These are phyloP conservation scores for Quercus cerris DNA, from an alignment of 306 rosid species.

Conservation along the genomic window DNA sequence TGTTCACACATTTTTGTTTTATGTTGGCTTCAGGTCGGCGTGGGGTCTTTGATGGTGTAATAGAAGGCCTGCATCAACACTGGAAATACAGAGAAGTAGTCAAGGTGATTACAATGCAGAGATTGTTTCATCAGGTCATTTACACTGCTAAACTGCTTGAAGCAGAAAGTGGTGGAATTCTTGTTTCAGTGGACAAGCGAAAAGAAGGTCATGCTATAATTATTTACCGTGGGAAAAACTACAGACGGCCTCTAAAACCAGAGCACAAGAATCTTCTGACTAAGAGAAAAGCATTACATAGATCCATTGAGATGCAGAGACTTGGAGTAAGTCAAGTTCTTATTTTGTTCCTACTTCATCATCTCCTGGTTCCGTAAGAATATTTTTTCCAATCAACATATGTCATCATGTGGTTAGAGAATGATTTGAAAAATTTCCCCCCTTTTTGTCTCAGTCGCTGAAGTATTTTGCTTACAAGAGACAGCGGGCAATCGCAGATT, in stretches of 20 bases:
- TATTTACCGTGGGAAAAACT: constrained; percentile 85
- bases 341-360: constrained; percentile 4
- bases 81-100: constrained; percentile 92
- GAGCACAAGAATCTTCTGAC: constrained; percentile 52
- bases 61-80: constrained; percentile 81
- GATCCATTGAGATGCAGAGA: constrained; percentile 85
- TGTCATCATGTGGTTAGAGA: not conserved
- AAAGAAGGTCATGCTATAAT: constrained; percentile 78
- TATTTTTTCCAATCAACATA: not conserved
- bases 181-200: constrained; percentile 70
- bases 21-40: constrained; percentile 66
- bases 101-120: constrained; percentile 87
- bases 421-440: not conserved
- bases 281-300: constrained; percentile 65
- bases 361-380: constrained; percentile 12
- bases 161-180: constrained; percentile 76
- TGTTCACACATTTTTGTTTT: constrained; percentile 8
- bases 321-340: constrained; percentile 59
- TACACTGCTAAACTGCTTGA: constrained; percentile 65
- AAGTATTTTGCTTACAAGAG: constrained; percentile 63
- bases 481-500: constrained; percentile 46
- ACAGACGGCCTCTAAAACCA: constrained; percentile 44
- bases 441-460: constrained; percentile 57
- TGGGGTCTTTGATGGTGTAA: constrained; percentile 76
- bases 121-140: constrained; percentile 44